These are phyloP conservation scores for Talaromyces amestolkiae DNA, from an alignment of 2,329 filamentous ascomycete genomes.

Conservation along the genomic window DNA sequence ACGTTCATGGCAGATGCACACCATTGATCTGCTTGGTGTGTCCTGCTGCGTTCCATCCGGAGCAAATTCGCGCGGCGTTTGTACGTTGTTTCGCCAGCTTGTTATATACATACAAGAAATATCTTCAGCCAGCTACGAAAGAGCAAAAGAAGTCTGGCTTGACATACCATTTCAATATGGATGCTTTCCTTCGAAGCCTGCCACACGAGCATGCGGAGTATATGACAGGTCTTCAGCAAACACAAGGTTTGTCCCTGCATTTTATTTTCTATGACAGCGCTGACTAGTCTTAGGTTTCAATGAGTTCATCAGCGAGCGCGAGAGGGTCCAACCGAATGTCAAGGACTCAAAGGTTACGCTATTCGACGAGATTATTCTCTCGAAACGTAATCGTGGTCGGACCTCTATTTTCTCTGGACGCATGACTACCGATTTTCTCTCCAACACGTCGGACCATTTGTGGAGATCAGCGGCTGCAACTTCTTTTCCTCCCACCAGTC, in stretches of 20 bases:
- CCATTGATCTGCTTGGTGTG: slow-evolving; percentile 63
- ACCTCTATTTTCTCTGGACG: slow-evolving; percentile 55
- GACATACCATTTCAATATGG: slow-evolving; percentile 65
- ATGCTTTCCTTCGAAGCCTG: slow-evolving; percentile 63
- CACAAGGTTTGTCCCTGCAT: slow-evolving; percentile 51
- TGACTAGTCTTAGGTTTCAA: slow-evolving; percentile 51
- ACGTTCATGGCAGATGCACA: slow-evolving; percentile 59
- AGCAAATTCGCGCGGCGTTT: slow-evolving; percentile 66
- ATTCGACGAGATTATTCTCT: slow-evolving; percentile 64
- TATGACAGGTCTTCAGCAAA: slow-evolving; percentile 61
- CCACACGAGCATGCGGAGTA: slow-evolving; percentile 65
- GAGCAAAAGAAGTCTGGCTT: slow-evolving; percentile 63
- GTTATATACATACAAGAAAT: slow-evolving; percentile 67
- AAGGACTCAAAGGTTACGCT: slow-evolving; percentile 59
- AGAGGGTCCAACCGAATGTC: slow-evolving; percentile 49
- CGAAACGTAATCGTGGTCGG: slow-evolving; percentile 62
- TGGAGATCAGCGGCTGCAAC: slow-evolving; percentile 62
- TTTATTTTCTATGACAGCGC: not conserved
- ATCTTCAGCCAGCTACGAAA: slow-evolving; percentile 56
- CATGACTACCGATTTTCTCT: slow-evolving; percentile 55
- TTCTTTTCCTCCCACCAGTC: slow-evolving; percentile 54
- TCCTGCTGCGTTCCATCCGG: slow-evolving; percentile 64
- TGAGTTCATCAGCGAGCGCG: slow-evolving; percentile 64
- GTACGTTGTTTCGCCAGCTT: slow-evolving; percentile 67
- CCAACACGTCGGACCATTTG: slow-evolving; percentile 61